phyloP scores from a whole-genome alignment of 441 rosid species.

The Raphanus hybrid region DNA sequence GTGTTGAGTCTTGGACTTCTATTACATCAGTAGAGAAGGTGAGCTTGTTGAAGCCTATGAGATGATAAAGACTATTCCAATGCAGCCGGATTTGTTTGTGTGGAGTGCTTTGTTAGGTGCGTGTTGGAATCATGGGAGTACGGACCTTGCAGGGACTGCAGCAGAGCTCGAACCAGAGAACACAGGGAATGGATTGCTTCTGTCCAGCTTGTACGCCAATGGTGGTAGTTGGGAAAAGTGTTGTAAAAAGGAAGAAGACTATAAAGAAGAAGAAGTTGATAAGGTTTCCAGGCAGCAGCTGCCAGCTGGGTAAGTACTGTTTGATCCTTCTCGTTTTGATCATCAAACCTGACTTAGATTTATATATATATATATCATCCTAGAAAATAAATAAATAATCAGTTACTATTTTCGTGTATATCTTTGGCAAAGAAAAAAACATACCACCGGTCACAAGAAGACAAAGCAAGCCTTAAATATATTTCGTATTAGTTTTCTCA shows the following conservation, averaged over 20 bases:
- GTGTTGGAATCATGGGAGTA: not conserved
- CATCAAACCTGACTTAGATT: not conserved
- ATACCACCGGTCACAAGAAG: too few species aligned
- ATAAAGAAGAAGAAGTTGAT: conserved; percentile 44
- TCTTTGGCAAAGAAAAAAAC: too few species aligned
- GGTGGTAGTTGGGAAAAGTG: conserved; percentile 61
- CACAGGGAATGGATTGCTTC: conserved; percentile 47
- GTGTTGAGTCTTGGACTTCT: too few species aligned
- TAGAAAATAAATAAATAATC: not conserved
- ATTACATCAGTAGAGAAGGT: too few species aligned
- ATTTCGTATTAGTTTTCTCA: not conserved
- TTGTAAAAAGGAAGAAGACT: conserved; percentile 55
- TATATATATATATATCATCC: not conserved
- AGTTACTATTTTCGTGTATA: too few species aligned
- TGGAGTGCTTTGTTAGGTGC: not conserved
- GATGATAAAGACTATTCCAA: too few species aligned
- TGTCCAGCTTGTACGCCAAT: conserved; percentile 66
- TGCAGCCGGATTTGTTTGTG: not conserved
- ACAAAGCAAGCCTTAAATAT: too few species aligned
- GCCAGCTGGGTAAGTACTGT: conserved; percentile 74
- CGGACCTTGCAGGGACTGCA: not conserved
- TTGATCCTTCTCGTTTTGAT: conserved; percentile 18
- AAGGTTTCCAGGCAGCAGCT: conserved; percentile 67
- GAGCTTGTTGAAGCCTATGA: too few species aligned
- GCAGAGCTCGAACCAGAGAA: not conserved